These are phyloP conservation scores for Penicillium herquei DNA, from an alignment of 495 filamentous ascomycete species.

Conservation along the genomic window DNA sequence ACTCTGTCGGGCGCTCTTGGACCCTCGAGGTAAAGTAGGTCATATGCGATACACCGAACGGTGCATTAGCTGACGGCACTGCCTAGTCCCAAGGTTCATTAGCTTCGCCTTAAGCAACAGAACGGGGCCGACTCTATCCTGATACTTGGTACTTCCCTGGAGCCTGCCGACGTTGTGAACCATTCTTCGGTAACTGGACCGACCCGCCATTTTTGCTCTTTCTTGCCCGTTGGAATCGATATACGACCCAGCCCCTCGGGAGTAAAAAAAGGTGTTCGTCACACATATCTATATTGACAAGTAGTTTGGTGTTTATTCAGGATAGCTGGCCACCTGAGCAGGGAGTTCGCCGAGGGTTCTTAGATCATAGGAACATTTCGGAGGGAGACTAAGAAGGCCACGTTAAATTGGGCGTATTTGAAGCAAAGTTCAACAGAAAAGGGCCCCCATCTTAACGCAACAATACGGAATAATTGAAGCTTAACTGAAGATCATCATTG, in stretches of 20 bases:
- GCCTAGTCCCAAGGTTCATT: slow-evolving; percentile 23
- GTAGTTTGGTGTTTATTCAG: slow-evolving; percentile 9
- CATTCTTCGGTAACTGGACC: slow-evolving; percentile 21
- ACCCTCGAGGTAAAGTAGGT: slow-evolving; percentile 20
- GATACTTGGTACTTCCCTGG: slow-evolving; percentile 16
- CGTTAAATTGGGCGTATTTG: slow-evolving; percentile 15
- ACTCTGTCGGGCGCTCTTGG: slow-evolving; percentile 28
- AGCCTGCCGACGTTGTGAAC: slow-evolving; percentile 13
- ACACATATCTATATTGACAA: slow-evolving; percentile 5
- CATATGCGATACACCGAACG: slow-evolving; percentile 21
- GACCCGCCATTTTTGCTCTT: slow-evolving; percentile 20
- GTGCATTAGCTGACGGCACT: slow-evolving; percentile 23
- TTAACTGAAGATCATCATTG: background rate
- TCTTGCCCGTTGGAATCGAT: slow-evolving; percentile 10
- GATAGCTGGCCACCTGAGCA: background rate
- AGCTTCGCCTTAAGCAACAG: slow-evolving; percentile 20
- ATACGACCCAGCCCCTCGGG: slow-evolving; percentile 8
- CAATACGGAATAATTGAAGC: background rate
- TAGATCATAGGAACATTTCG: slow-evolving; percentile 8
- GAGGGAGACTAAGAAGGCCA: slow-evolving; percentile 5
- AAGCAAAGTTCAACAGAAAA: background rate
- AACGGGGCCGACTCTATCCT: slow-evolving; percentile 15
- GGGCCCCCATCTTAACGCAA: background rate
- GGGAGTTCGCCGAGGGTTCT: background rate
- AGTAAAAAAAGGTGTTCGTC: slow-evolving; percentile 1